phyloP scores from a whole-genome alignment of 2,329 filamentous ascomycete genomes.

The Lasiodiplodia hormozganensis region DNA sequence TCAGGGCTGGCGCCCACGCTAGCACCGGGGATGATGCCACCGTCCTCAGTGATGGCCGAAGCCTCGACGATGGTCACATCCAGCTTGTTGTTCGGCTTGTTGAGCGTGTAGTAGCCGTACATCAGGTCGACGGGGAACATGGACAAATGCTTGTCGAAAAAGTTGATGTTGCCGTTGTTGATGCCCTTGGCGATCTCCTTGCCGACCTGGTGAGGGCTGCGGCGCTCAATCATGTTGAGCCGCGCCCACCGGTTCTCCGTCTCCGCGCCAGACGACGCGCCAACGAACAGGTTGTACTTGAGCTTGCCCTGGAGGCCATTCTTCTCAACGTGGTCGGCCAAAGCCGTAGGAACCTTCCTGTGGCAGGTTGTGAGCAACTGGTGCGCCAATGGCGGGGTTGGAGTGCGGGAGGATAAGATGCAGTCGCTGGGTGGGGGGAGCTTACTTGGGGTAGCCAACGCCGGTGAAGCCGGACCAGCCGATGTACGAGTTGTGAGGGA shows the following conservation, averaged over 20 bases:
- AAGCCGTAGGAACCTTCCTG: conserved; percentile 81
- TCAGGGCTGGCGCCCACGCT: conserved; percentile 86
- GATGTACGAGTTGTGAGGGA: conserved; percentile 84
- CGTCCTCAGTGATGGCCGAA: conserved; percentile 85
- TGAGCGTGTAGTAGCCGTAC: conserved; percentile 81
- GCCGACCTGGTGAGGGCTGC: conserved; percentile 86
- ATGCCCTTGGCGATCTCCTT: conserved; percentile 91
- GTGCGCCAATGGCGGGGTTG: not conserved
- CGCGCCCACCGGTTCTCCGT: conserved; percentile 92
- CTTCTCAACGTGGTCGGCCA: conserved; percentile 88
- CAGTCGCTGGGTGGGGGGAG: not conserved
- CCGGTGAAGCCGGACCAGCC: conserved; percentile 93
- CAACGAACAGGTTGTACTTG: conserved; percentile 86
- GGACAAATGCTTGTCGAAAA: conserved; percentile 92
- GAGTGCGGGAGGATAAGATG: conserved; percentile 30
- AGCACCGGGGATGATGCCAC: conserved; percentile 85
- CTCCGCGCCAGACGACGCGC: conserved; percentile 86
- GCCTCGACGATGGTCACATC: conserved; percentile 88
- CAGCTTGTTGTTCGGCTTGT: conserved; percentile 74
- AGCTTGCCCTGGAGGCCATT: conserved; percentile 84
- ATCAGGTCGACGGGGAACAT: conserved; percentile 91
- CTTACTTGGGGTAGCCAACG: conserved; percentile 86
- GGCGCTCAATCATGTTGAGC: conserved; percentile 87
- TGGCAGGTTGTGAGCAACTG: conserved; percentile 28
- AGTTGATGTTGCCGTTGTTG: conserved; percentile 86